These are phyloP conservation scores for Pterocarpus macrocarpus DNA, from an alignment of 306 rosid genomes.

Conservation along the genomic window DNA sequence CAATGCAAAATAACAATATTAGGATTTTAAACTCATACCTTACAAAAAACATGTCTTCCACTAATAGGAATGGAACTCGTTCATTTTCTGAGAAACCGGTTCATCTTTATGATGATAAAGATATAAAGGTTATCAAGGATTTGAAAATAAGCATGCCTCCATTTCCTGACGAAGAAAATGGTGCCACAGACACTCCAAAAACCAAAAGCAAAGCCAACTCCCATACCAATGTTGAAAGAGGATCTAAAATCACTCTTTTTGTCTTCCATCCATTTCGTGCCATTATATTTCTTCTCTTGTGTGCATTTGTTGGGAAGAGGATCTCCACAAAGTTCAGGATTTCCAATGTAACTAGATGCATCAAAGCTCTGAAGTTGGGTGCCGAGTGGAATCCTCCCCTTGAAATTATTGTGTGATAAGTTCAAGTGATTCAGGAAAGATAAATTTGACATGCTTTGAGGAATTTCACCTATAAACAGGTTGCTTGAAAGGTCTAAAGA, in stretches of 20 bases:
- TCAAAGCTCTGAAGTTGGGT: conserved; percentile 28
- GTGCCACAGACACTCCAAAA: neutral
- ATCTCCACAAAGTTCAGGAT: conserved; percentile 7
- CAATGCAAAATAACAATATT: too few species aligned
- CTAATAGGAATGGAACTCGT: neutral
- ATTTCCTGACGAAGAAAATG: neutral
- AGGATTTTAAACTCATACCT: neutral
- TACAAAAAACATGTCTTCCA: neutral
- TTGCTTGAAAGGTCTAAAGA: conserved; percentile 14
- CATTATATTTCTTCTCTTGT: too few species aligned
- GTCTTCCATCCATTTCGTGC: neutral
- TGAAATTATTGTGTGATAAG: conserved; percentile 7
- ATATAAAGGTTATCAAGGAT: neutral
- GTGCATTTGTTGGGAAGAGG: conserved; percentile 21
- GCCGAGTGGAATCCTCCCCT: neutral
- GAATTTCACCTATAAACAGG: conserved; percentile 1
- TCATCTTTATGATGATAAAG: neutral
- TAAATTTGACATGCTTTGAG: neutral
- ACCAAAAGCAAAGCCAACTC: conserved; percentile 22
- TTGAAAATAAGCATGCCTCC: conserved; percentile 2
- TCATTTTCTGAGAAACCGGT: neutral
- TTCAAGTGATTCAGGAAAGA: neutral
- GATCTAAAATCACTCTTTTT: neutral
- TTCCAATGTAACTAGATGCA: conserved; percentile 11
- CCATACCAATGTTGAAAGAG: neutral